Base-by-base conservation (phyloP, 805 yeast species). In the Metschnikowia gelsemii region DNA sequence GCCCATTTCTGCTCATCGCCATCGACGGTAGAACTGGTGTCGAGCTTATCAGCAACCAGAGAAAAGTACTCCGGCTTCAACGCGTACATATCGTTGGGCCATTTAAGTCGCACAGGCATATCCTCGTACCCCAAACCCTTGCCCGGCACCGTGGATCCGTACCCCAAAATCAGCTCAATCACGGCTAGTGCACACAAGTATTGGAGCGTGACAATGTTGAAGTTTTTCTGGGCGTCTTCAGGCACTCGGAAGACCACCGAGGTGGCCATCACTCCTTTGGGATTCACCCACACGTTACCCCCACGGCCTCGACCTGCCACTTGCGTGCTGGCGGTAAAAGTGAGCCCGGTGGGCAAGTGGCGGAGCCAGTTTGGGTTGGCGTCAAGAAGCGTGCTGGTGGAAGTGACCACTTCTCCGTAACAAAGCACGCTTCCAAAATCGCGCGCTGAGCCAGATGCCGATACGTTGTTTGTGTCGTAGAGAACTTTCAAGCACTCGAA, bases 1-100 rank as follows among this genome's bases (percentile, higher is more conserved):
- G 79, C 78, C 60, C 79, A 85, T 4, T 79, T 77, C 24, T 81
- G 82, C 33, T 84, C 88, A 42, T 73, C 72, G 12, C 78, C 81
- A 22, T 72, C 69, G 0, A 71, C 66, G 4, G 70, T 68, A 17
- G 47, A 31, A 34, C 60, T 57, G 8, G 67, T 64, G 12, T 66
- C 59, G 23, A 65, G 49, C 33, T 62, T 62, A 20, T 66, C 71
- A 11, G 58, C 49, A 8, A 63, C 18, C 12, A 45, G 40, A 40
- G 50, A 47, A 51, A 61, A 73, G 49, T 66, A 76, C 40, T 80
- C 80, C 0, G 95, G 95, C 41, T 78, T 80, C 52, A 79, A 59
- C 3, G 84, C 79, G 57, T 87, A 93, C 11, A 93, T 66, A 61
- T 93, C 99, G 59, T 93, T 93, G 2, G 99, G 99, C 99, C 99